These are phyloP conservation scores for Pyrenophora teres DNA, from an alignment of 2,329 filamentous ascomycete genomes.

Conservation along the genomic window DNA sequence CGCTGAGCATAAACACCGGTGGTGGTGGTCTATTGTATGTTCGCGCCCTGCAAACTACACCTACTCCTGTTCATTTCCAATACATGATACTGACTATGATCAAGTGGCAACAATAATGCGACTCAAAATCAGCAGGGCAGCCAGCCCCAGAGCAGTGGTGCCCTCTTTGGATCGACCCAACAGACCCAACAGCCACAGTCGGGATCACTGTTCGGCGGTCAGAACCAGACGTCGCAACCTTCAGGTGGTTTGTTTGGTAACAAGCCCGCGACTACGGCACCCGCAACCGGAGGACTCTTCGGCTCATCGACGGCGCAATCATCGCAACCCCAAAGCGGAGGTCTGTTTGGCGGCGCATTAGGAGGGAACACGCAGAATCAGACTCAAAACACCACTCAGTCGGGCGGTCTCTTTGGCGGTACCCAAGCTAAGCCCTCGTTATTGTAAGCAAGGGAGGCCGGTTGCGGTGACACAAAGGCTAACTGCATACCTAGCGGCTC, in stretches of 20 bases:
- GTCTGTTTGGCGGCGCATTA: constrained; percentile 44
- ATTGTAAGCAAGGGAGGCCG: constrained; percentile 39
- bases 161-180: constrained; percentile 33
- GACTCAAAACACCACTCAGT: constrained; percentile 27
- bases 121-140: constrained; percentile 33
- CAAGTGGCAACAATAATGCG: constrained; percentile 40
- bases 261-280: constrained; percentile 37
- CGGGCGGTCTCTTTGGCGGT: constrained; percentile 42
- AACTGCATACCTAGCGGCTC: constrained; percentile 41
- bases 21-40: constrained; percentile 53
- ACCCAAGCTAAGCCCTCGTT: constrained; percentile 42
- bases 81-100: constrained; percentile 26
- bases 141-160: constrained; percentile 35
- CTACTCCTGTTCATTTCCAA: background rate
- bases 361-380: constrained; percentile 36
- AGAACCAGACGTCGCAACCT: constrained; percentile 28
- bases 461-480: constrained; percentile 26
- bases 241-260: constrained; percentile 45
- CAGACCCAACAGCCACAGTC: constrained; percentile 34
- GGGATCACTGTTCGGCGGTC: constrained; percentile 31
- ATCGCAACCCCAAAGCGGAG: constrained; percentile 32
- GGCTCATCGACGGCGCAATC: constrained; percentile 39
- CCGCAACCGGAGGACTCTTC: constrained; percentile 41
- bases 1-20: constrained; percentile 61
- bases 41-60: background rate